Percentiles rank a stretch among this genome's conserved stretches.
phyloP scores from a whole-genome alignment of 1,284 basidiomycete genomes.

The Irpex sp. region DNA sequence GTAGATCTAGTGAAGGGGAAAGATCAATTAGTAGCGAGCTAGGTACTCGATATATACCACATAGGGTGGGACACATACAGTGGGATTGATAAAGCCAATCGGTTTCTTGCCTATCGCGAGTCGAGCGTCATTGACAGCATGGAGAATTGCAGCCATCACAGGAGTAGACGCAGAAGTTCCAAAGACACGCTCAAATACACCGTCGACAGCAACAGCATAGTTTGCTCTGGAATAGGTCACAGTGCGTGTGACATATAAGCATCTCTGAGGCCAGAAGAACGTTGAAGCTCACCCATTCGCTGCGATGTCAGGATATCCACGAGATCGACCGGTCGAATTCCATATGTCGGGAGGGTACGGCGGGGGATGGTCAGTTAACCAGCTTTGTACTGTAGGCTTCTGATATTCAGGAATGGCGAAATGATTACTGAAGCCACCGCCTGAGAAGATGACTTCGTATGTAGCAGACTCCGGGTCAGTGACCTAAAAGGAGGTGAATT shows the following conservation, averaged over 20 bases:
- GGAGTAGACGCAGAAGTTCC: constrained; percentile 48
- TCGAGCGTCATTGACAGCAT: constrained; percentile 60
- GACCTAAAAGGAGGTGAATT: constrained; percentile 12
- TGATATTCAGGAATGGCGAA: constrained; percentile 42
- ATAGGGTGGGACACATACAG: constrained; percentile 34
- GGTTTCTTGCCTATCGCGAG: constrained; percentile 37
- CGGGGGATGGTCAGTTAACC: constrained; percentile 29
- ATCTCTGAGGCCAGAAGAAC: background rate
- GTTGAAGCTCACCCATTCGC: constrained; percentile 20
- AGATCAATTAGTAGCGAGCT: too few relatives aligned
- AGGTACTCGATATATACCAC: background rate
- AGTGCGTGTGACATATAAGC: background rate
- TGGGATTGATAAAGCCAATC: constrained; percentile 60
- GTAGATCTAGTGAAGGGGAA: constrained; percentile 36
- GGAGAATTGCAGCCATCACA: constrained; percentile 49
- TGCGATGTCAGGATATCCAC: constrained; percentile 31
- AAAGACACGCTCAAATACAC: constrained; percentile 25
- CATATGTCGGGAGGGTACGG: constrained; percentile 22
- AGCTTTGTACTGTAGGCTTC: constrained; percentile 20
- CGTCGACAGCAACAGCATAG: constrained; percentile 37
- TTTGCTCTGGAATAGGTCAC: constrained; percentile 16
- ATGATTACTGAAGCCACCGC: constrained; percentile 42
- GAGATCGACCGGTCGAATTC: constrained; percentile 23
- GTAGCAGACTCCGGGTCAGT: constrained; percentile 41
- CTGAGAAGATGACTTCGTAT: constrained; percentile 15